Conservation (phyloP, 169 alveolate genomes). For the Cryptosporidium xiaoi region DNA sequence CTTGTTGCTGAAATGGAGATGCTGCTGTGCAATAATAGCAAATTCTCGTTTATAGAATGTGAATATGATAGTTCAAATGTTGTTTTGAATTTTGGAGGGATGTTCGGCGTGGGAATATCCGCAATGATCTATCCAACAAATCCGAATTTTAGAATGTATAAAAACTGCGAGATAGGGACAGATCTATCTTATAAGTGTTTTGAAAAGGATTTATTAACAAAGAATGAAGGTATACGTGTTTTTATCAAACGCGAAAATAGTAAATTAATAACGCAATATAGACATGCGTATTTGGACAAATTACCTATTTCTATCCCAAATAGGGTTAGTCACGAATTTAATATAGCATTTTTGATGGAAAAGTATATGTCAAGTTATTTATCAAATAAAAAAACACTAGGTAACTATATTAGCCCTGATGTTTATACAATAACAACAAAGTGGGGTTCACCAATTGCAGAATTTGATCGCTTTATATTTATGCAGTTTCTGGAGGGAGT, state of each 20-base stretch:
- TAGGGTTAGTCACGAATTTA: background rate
- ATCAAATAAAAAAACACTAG: background rate
- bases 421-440: slow-evolving; percentile 54
- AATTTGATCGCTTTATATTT: slow-evolving; percentile 67
- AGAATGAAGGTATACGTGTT: background rate
- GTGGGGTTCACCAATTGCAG: slow-evolving; percentile 38
- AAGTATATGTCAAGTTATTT: slow-evolving; percentile 49
- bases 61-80: slow-evolving; percentile 25
- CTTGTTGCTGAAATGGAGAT: slow-evolving; percentile 36
- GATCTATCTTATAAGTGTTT: slow-evolving; percentile 34
- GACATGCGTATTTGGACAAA: slow-evolving; percentile 15
- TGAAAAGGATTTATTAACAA: slow-evolving; percentile 39
- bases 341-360: slow-evolving; percentile 65
- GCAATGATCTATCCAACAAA: slow-evolving; percentile 22
- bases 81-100: slow-evolving; percentile 54
- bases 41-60: slow-evolving; percentile 26
- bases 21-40: slow-evolving; percentile 25
- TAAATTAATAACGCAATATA: slow-evolving; percentile 48
- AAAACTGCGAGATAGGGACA: slow-evolving; percentile 32
- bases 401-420: slow-evolving; percentile 39
- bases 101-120: slow-evolving; percentile 66
- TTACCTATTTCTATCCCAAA: slow-evolving; percentile 32
- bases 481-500: slow-evolving; percentile 64
- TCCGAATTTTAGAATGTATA: slow-evolving; percentile 27
- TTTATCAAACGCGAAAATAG: slow-evolving; percentile 64